phyloP scores from a whole-genome alignment of 2,329 filamentous ascomycete species.

The Bertia moriformis region DNA sequence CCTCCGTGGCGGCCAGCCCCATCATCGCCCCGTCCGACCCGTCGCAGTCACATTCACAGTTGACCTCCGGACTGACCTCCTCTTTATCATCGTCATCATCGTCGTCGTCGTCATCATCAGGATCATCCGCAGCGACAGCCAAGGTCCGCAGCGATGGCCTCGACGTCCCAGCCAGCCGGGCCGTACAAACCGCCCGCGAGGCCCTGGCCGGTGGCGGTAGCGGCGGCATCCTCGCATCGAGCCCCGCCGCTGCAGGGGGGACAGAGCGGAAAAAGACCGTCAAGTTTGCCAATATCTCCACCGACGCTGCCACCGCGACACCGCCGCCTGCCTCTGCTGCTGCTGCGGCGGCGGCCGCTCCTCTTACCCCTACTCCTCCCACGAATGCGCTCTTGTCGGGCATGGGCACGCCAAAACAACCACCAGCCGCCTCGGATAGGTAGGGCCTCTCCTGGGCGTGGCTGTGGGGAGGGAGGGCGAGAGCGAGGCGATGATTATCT shows the following conservation, averaged over 20 bases:
- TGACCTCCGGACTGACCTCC: constrained; percentile 5
- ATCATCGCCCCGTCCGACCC: no score
- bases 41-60: no score
- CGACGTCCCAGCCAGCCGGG: constrained; percentile 42
- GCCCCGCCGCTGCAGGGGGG: no score
- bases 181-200: constrained; percentile 44
- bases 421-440: constrained; percentile 11
- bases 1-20: constrained; percentile 9
- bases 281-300: no score
- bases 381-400: no score
- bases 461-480: no score
- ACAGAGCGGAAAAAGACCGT: constrained; percentile 43
- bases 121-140: constrained; percentile 4
- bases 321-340: no score
- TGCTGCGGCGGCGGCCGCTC: no score
- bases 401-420: no score
- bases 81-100: constrained; percentile 4
- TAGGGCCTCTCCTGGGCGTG: neutral
- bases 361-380: no score
- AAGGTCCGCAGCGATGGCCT: constrained; percentile 21
- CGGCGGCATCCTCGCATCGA: constrained; percentile 30
- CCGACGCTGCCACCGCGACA: no score
- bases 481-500: no score
- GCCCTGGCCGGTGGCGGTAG: constrained; percentile 15
- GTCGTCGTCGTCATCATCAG: neutral